Evolutionary conservation across 1,284 basidiomycete species (phyloP), one percentile per base, ranked within the genome.

Genomic region (Sphaerobolus stellatus): DNA sequence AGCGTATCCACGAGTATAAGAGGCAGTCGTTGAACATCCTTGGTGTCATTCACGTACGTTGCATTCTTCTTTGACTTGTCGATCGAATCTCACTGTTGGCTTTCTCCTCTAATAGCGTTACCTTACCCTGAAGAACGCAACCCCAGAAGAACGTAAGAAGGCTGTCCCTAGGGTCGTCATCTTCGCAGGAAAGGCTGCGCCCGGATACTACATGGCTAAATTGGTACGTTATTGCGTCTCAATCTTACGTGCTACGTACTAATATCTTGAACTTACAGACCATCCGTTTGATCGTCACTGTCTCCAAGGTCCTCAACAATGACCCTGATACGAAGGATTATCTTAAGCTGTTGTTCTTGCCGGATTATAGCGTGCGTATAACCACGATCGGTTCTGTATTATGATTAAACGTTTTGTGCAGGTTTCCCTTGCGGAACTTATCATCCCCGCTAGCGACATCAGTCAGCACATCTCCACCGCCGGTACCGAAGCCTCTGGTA

Each of bases 391-490:
- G 16, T 25, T 43, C 5, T 47, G 27, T 20, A 22, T 38, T 36
- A 14, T 50, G 28, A 5, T n/a, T 50, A 49, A 20, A 29, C 29
- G 20, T 25, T 31, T 48, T 29, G 36, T 46, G n/a, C 33, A 53
- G 51, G 51, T 95, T 44, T 93, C 92, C 14, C 75, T 94, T 50
- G 93, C 93, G 2, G 94, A 97, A 69, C 76, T 96, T 38, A 78
- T 97, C 63, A 93, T 95, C 59, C 94, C 94, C 16, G 90, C 94
- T 5, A 54, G 52, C 18, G 93, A 96, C 67, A 89, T 96, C 72
- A 88, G 84, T 58, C 90, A 95, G 66, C 94, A 96, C 70, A 96
- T 97, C 70, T 92, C 88, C 30, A 96, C 94, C 8, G 94, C 93
- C 2, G 94, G 94, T 48, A 96, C 94, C 1, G 94, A 96, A 67